Percentiles rank a stretch among this genome's conserved stretches.
These are phyloP conservation scores for Podospora australis DNA, from an alignment of 495 filamentous ascomycete species.

Conservation along the genomic window DNA sequence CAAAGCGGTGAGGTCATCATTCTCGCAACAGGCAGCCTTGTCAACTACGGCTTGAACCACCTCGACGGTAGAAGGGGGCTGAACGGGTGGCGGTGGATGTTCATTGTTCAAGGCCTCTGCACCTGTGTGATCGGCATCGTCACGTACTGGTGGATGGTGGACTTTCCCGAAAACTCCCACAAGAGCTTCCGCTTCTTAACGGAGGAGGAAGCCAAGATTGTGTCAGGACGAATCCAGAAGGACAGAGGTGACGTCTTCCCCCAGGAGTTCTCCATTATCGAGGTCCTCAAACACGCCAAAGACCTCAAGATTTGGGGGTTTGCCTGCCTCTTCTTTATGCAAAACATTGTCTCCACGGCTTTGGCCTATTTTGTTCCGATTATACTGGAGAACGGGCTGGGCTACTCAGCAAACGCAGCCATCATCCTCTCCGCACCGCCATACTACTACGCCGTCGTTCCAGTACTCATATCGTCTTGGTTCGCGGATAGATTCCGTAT, in stretches of 20 bases:
- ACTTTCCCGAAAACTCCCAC: conserved; percentile 66
- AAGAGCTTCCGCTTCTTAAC: conserved; percentile 59
- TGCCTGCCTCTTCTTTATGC: conserved; percentile 63
- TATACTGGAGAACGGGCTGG: conserved; percentile 65
- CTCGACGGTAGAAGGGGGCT: conserved; percentile 53
- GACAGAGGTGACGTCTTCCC: conserved; percentile 62
- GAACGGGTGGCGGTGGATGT: conserved; percentile 75
- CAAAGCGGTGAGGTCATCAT: conserved; percentile 63
- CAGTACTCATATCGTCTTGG: conserved; percentile 62
- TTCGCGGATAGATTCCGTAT: conserved; percentile 59
- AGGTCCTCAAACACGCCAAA: conserved; percentile 53
- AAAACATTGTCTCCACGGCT: conserved; percentile 64
- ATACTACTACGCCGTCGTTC: conserved; percentile 69
- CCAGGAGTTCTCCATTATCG: conserved; percentile 53
- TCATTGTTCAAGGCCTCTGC: conserved; percentile 58
- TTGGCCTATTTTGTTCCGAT: conserved; percentile 67
- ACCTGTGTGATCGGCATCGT: conserved; percentile 59
- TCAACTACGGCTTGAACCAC: conserved; percentile 66
- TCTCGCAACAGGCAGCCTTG: conserved; percentile 62
- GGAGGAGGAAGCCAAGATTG: conserved; percentile 49
- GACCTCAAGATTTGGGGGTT: conserved; percentile 73
- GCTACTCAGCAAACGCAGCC: conserved; percentile 56
- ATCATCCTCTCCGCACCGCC: conserved; percentile 71
- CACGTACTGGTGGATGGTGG: conserved; percentile 75
- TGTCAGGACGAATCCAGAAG: conserved; percentile 50